Conservation (phyloP, 2,329 filamentous ascomycete genomes). For the Exophiala viscosa region DNA sequence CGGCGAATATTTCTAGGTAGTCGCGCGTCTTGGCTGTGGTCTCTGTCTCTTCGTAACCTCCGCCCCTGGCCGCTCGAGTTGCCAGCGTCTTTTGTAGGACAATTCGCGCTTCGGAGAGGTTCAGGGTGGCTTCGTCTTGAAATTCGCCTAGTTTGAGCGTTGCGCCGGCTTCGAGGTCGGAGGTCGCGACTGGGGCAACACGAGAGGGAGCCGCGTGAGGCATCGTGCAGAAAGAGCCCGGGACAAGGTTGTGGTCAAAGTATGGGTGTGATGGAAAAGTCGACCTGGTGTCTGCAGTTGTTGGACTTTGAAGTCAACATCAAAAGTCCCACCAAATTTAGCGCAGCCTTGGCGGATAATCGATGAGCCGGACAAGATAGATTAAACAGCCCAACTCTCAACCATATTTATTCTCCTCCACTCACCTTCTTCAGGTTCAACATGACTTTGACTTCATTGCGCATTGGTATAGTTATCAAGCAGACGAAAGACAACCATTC, state of each 20-base stretch:
- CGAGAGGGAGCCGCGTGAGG: constrained; percentile 29
- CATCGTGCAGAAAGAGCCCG: constrained; percentile 6
- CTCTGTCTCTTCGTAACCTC: constrained; percentile 40
- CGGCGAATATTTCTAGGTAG: constrained; percentile 90
- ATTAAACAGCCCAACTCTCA: background rate
- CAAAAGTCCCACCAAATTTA: background rate
- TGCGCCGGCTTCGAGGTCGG: constrained; percentile 82
- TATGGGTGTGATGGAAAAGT: background rate
- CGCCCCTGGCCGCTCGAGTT: constrained; percentile 42
- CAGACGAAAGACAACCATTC: too few species aligned
- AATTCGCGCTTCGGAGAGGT: constrained; percentile 84
- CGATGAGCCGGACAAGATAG: background rate
- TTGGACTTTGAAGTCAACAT: background rate
- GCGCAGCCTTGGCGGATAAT: constrained; percentile 6
- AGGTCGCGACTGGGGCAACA: constrained; percentile 46
- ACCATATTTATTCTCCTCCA: background rate
- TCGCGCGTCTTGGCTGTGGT: constrained; percentile 84
- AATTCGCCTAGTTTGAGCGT: constrained; percentile 89
- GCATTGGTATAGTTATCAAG: too few species aligned
- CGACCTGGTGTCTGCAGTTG: too few species aligned
- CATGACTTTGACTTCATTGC: too few species aligned
- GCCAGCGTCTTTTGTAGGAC: constrained; percentile 86
- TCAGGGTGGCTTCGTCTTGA: constrained; percentile 84
- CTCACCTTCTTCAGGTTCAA: too few species aligned
- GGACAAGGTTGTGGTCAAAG: background rate